Base-by-base conservation (phyloP, 768 basidiomycete species). In the Pleurotus tuber-regium region DNA sequence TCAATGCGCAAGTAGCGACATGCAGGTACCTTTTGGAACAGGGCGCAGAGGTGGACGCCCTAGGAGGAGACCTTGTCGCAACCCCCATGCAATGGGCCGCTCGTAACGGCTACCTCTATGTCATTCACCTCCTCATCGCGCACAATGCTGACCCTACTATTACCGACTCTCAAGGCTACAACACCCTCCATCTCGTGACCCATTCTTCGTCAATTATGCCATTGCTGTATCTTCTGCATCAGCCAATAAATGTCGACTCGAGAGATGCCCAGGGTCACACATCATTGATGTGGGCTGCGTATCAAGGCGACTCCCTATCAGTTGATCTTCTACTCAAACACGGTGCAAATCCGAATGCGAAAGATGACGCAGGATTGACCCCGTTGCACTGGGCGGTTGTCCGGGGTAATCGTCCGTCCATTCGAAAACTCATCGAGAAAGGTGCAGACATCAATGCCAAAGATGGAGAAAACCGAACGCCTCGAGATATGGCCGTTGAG, bases 1-100 rank as follows among this genome's bases (percentile, higher is more conserved):
- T 98, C 63, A 98, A 98, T 61, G 94, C 93, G 2, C 93, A 98
- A 63, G 74, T 96, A n/a, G 77, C 84, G 1, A 86, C 89, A 21
- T 97, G 93, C 68, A 81, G 87, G 28, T 89, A 86, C 58, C 76
- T 99, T 14, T 74, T 99, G 29, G 91, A 94, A 57, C 85, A 92
- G 59, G 96, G 95, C 18, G 96, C 96, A 0, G 92, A 96, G 50
- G 89, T 98, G 16, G 97, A 99, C 57, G 91, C 92, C 2, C 72
- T 89, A 7, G 97, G 97, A 16, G 97, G 97, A 3, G 96, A 98
- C 67, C 80, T 99, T 24, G 77, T 87, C 24, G 96, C 95, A 1
- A 96, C 95, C 1, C 94, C 97, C 1, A 79, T 98, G 74, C 95
- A 98, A 66, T 99, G 97, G 97, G 97, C 97, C 0, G 93, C 96